Evolutionary conservation across 2,329 filamentous ascomycete genomes (phyloP).

Genomic region (Lecanosticta acicola): DNA sequence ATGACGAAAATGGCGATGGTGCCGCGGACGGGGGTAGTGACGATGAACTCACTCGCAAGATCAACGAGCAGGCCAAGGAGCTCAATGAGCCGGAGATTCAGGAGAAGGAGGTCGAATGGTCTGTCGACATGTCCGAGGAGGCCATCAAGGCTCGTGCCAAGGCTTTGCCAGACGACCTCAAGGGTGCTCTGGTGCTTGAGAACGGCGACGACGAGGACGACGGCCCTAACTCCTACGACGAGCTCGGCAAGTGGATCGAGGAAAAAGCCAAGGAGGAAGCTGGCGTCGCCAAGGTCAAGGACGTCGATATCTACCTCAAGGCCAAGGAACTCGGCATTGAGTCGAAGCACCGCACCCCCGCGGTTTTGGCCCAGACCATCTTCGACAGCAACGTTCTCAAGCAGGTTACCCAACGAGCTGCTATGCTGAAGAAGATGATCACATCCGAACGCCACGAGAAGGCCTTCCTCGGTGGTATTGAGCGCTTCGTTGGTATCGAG

Average conservation of each 20-base stretch:
- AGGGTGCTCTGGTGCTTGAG: conserved; percentile 63
- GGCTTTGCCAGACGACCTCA: conserved; percentile 88
- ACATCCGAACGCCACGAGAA: conserved; percentile 92
- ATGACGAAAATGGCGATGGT: conserved; percentile 59
- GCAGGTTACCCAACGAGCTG: conserved; percentile 77
- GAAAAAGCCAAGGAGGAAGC: conserved; percentile 65
- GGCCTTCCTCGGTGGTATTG: conserved; percentile 88
- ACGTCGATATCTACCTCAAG: conserved; percentile 91
- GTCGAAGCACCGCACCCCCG: conserved; percentile 84
- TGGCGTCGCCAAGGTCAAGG: conserved; percentile 71
- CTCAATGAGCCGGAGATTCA: conserved; percentile 63
- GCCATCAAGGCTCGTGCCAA: conserved; percentile 92
- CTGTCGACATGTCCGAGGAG: conserved; percentile 91
- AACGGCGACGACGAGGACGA: conserved; percentile 77
- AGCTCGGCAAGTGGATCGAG: conserved; percentile 88
- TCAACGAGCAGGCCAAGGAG: conserved; percentile 62
- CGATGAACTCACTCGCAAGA: conserved; percentile 79
- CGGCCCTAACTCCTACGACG: conserved; percentile 78
- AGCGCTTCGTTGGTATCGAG: conserved; percentile 82
- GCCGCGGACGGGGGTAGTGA: conserved; percentile 73
- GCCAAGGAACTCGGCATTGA: conserved; percentile 95
- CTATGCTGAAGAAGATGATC: conserved; percentile 81
- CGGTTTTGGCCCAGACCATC: conserved; percentile 86
- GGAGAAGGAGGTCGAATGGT: conserved; percentile 85
- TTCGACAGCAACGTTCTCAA: conserved; percentile 86